A percentile compares a stretch with the other conserved stretches of the same genome.
Evolutionary conservation across 78 protist species (phyloP).

Genomic region (Speleostelium caveatum): DNA sequence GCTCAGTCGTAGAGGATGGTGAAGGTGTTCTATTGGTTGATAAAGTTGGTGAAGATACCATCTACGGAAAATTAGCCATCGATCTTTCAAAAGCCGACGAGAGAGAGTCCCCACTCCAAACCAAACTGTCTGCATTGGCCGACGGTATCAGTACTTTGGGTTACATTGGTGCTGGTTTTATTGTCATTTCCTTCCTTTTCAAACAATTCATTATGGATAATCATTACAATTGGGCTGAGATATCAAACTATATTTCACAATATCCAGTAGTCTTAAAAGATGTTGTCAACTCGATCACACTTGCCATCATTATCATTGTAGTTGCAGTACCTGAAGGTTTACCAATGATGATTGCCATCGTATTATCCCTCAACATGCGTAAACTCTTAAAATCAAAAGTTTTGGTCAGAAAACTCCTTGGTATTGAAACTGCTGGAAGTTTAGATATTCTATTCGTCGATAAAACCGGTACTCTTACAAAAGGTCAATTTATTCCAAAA

Average conservation of each 20-base stretch:
- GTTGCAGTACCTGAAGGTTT: conserved; percentile 86
- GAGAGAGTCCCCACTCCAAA: conserved; percentile 83
- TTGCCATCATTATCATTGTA: conserved; percentile 87
- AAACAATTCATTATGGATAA: conserved; percentile 84
- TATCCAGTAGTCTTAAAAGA: conserved; percentile 78
- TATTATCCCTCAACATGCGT: conserved; percentile 83
- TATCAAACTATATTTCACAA: conserved; percentile 32
- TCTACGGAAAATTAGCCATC: conserved; percentile 76
- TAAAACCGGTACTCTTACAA: conserved; percentile 89
- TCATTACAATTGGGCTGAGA: conserved; percentile 37
- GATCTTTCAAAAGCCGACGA: conserved; percentile 78
- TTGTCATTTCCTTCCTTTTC: conserved; percentile 82
- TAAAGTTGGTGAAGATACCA: conserved; percentile 69
- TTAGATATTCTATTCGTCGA: conserved; percentile 80
- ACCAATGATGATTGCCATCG: conserved; percentile 90
- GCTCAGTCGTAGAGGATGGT: conserved; percentile 74
- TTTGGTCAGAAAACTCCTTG: conserved; percentile 84
- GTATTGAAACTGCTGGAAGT: conserved; percentile 87
- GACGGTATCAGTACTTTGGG: conserved; percentile 78
- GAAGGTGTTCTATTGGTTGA: conserved; percentile 71
- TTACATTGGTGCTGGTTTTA: conserved; percentile 82
- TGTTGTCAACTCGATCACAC: conserved; percentile 78
- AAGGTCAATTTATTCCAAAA: conserved; percentile 78
- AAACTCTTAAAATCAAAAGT: conserved; percentile 81
- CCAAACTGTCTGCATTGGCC: conserved; percentile 77